These are phyloP conservation scores for Elsinoe perseae DNA, from an alignment of 2,329 filamentous ascomycete genomes.

Conservation along the genomic window DNA sequence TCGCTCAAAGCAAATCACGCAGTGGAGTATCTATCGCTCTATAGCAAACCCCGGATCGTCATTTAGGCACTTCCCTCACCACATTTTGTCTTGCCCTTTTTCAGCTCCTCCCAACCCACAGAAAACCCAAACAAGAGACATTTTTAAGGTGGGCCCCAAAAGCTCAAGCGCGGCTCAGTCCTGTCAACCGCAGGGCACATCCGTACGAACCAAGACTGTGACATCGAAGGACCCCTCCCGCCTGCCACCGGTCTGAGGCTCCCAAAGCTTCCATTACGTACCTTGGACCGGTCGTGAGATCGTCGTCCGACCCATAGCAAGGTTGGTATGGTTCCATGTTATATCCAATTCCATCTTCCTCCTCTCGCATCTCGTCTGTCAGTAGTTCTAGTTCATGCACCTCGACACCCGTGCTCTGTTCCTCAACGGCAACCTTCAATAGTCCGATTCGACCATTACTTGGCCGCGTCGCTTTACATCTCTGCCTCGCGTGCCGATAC, in stretches of 20 bases:
- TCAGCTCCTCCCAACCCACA: slow-evolving; percentile 1
- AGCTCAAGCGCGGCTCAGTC: background rate
- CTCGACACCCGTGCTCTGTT: slow-evolving; percentile 5
- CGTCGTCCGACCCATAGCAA: background rate
- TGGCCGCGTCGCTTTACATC: background rate
- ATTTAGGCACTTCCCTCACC: background rate
- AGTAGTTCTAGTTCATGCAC: slow-evolving; percentile 14
- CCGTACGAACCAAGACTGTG: slow-evolving; percentile 10
- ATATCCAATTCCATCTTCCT: background rate
- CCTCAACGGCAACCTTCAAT: background rate
- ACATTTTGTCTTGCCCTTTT: background rate
- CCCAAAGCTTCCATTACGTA: slow-evolving; percentile 7
- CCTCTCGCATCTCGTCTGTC: background rate
- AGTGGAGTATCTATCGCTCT: background rate
- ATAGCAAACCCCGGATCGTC: slow-evolving; percentile 1
- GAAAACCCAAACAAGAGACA: background rate
- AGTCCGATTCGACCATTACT: background rate
- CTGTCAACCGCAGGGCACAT: slow-evolving; percentile 5
- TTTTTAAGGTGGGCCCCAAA: background rate
- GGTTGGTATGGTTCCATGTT: slow-evolving; percentile 7
- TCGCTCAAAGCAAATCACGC: background rate
- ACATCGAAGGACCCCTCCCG: slow-evolving; percentile 4
- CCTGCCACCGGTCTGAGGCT: slow-evolving; percentile 8
- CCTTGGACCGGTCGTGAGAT: slow-evolving; percentile 2
- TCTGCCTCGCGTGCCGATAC: background rate